Conservation (phyloP, 2,329 filamentous ascomycete species). For the Samsoniella hepiali region DNA sequence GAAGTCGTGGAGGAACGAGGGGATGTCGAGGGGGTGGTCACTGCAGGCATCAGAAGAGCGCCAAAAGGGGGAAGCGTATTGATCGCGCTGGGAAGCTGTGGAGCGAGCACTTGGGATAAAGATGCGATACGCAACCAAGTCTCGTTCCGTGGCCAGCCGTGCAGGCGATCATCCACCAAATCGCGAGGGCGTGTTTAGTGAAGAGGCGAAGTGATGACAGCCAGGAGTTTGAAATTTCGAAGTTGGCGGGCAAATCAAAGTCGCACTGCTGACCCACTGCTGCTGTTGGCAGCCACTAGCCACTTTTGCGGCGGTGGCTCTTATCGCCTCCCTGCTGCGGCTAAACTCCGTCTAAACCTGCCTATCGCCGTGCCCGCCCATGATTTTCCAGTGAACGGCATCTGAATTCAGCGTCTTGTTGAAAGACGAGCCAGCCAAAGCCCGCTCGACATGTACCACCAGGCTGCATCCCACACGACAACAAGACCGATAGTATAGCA, state of each 20-base stretch:
- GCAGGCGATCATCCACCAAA: conserved; percentile 36
- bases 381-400: conserved; percentile 27
- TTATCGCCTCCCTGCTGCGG: conserved; percentile 34
- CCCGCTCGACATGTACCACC: conserved; percentile 12
- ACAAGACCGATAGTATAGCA: not conserved
- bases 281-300: conserved; percentile 36
- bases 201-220: conserved; percentile 34
- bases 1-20: conserved; percentile 76
- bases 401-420: conserved; percentile 17
- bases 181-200: conserved; percentile 31
- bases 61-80: conserved; percentile 21
- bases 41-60: conserved; percentile 76
- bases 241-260: conserved; percentile 41
- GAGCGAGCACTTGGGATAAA: conserved; percentile 28
- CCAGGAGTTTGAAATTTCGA: conserved; percentile 45
- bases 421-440: not conserved
- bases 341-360: conserved; percentile 31
- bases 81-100: conserved; percentile 31
- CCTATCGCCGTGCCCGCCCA: conserved; percentile 26
- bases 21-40: conserved; percentile 66
- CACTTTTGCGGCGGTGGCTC: conserved; percentile 24
- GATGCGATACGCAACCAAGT: conserved; percentile 34
- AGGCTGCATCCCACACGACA: not conserved
- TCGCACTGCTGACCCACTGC: conserved; percentile 34
- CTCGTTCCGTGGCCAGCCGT: conserved; percentile 32